These are phyloP conservation scores for Vitis rupestris DNA, from an alignment of 164 flowering plant genomes.

Conservation along the genomic window DNA sequence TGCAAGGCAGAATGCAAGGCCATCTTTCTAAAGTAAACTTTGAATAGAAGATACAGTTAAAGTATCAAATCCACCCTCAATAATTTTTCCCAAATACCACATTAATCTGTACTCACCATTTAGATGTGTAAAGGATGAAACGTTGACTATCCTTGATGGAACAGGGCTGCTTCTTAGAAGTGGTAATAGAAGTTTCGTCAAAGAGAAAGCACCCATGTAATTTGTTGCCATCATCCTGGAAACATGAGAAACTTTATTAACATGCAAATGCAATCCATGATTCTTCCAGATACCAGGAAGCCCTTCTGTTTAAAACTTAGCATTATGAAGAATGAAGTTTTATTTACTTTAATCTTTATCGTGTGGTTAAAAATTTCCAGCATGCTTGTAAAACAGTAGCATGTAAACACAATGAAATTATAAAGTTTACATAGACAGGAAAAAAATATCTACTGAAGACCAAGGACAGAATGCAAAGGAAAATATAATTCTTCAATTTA, in stretches of 20 bases:
- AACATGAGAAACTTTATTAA: background rate
- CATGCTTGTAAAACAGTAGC: too few species aligned
- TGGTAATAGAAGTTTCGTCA: slow-evolving; percentile 74
- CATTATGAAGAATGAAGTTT: background rate
- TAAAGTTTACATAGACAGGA: too few species aligned
- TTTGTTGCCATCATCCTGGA: slow-evolving; percentile 89
- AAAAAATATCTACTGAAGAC: background rate
- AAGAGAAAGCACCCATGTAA: slow-evolving; percentile 80
- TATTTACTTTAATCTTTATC: background rate
- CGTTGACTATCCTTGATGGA: slow-evolving; percentile 84
- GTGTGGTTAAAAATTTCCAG: too few species aligned
- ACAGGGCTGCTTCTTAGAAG: slow-evolving; percentile 65
- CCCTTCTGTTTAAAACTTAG: background rate
- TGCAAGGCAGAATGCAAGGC: too few species aligned
- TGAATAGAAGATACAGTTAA: background rate
- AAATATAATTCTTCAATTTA: background rate
- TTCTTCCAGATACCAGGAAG: background rate
- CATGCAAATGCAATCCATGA: background rate
- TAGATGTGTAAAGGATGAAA: slow-evolving; percentile 88
- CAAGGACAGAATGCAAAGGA: background rate
- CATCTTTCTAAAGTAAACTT: background rate
- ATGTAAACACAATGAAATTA: too few species aligned
- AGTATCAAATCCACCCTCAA: background rate
- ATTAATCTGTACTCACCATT: slow-evolving; percentile 42
- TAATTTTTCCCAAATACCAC: background rate